These are phyloP conservation scores for Vitis labrusca DNA, from an alignment of 164 flowering plant species.

Conservation along the genomic window DNA sequence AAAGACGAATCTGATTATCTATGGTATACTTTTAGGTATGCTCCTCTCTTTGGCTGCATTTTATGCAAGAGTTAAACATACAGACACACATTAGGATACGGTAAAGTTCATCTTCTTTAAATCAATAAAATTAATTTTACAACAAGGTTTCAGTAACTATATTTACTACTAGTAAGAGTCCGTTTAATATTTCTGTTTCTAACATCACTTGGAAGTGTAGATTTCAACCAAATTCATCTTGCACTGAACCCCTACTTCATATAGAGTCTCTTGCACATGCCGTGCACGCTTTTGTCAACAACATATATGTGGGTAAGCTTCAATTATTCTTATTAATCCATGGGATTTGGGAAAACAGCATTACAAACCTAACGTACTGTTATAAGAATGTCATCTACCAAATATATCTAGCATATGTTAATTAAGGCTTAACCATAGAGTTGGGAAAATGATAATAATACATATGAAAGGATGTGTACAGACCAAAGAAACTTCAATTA, in stretches of 20 bases:
- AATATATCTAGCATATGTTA: too few species aligned
- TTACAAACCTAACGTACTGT: too few species aligned
- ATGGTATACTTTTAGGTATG: conserved; percentile 65
- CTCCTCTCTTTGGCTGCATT: background rate
- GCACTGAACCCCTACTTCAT: conserved; percentile 34
- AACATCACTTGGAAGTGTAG: conserved; percentile 20
- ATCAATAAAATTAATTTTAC: too few species aligned
- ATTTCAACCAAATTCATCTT: conserved; percentile 36
- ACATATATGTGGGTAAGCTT: conserved; percentile 39
- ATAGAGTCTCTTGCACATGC: conserved; percentile 58
- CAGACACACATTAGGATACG: background rate
- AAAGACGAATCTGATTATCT: conserved; percentile 58
- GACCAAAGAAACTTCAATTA: too few species aligned
- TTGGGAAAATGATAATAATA: too few species aligned
- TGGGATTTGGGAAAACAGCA: too few species aligned
- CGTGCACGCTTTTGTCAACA: conserved; percentile 54
- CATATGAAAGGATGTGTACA: too few species aligned
- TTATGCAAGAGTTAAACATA: background rate
- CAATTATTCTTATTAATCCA: background rate
- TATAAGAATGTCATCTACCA: too few species aligned
- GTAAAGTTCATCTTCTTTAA: too few species aligned
- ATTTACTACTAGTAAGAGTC: too few species aligned
- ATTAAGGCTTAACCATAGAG: too few species aligned
- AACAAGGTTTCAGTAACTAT: too few species aligned
- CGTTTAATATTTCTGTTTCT: background rate